Evolutionary conservation across 768 basidiomycete genomes (phyloP).

Genomic region (Hericium alpestre): DNA sequence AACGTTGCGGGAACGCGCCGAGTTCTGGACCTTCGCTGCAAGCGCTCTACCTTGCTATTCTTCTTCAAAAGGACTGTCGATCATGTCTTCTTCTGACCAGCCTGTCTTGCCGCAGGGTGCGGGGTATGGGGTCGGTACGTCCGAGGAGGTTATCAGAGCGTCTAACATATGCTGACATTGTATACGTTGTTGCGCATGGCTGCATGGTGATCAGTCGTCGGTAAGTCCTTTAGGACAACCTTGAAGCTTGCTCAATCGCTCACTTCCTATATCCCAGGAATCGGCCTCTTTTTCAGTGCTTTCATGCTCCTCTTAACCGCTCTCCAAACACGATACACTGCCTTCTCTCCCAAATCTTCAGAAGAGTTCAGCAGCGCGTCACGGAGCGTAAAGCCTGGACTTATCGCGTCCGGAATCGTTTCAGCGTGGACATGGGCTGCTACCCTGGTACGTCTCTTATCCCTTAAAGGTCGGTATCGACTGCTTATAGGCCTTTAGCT

Average conservation of each 20-base stretch:
- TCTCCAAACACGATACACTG: constrained; percentile 76
- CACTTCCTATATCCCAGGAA: constrained; percentile 36
- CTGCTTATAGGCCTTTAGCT: constrained; percentile 27
- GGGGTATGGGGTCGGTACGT: constrained; percentile 70
- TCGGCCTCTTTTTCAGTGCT: constrained; percentile 78
- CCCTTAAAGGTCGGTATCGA: no score
- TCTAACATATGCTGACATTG: constrained; percentile 1
- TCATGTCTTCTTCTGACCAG: constrained; percentile 15
- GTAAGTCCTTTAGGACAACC: constrained; percentile 20
- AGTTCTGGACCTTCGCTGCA: no score
- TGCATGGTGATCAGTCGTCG: constrained; percentile 33
- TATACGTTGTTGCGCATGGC: background rate
- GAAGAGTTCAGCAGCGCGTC: constrained; percentile 82
- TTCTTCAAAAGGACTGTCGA: background rate
- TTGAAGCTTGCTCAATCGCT: background rate
- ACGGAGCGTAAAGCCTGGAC: constrained; percentile 77
- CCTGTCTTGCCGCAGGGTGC: constrained; percentile 66
- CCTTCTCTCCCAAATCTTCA: constrained; percentile 64
- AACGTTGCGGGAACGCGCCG: no score
- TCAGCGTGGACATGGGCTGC: constrained; percentile 91
- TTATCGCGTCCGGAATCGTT: constrained; percentile 89
- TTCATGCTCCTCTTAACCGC: constrained; percentile 74
- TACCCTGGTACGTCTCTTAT: constrained; percentile 39
- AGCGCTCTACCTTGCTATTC: background rate
- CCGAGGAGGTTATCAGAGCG: background rate